Evolutionary conservation across 31 red algal genomes (phyloP), one percentile per base, ranked within the genome.

Genomic region (Asparagopsis taxiformis): DNA sequence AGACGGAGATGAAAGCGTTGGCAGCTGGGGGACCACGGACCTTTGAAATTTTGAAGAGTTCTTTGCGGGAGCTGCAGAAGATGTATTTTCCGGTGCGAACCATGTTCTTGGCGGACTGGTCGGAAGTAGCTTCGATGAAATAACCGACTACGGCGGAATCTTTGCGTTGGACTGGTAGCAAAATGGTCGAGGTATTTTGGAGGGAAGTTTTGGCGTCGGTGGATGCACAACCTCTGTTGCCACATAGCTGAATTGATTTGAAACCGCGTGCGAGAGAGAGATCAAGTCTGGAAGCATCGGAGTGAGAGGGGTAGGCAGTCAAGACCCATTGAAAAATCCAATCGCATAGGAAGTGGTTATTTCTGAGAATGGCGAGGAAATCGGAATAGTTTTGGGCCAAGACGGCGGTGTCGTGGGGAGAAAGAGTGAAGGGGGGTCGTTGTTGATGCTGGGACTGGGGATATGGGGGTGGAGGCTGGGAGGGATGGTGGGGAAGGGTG

Each of bases 251-350:
- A 8, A 80, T 8, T 26, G 59, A 33, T 48, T 62, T 34, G 62
- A 55, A 80, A 22, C 75, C 75, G 62, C 75, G 75, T 24, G 75
- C 67, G 21, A 68, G 75, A 21, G 38, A 34, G 75, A 80, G 44
- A 30, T 80, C 33, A 32, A 65, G 75, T n/a, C 54, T 43, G 9
- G 28, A 28, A 35, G 43, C 62, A 13, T 80, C 75, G 13, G 41
- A 19, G 32, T 44, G 31, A 5, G 31, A 17, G 21, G 64, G 64
- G 64, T 68, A 48, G 10, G 31, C 35, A 6, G 34, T 3, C 16
- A 68, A 31, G 11, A 68, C n/a, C 64, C 64, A 68, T 22, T 41
- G n/a, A 8, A 68, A 43, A 19, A 68, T 48, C 64, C 64, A 68
- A 3, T 68, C 64, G 3, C 21, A 17, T 32, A 39, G 36, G 64